Evolutionary conservation across 352 stramenopile genomes (phyloP).

Genomic region (Phytophthora cryptogea): DNA sequence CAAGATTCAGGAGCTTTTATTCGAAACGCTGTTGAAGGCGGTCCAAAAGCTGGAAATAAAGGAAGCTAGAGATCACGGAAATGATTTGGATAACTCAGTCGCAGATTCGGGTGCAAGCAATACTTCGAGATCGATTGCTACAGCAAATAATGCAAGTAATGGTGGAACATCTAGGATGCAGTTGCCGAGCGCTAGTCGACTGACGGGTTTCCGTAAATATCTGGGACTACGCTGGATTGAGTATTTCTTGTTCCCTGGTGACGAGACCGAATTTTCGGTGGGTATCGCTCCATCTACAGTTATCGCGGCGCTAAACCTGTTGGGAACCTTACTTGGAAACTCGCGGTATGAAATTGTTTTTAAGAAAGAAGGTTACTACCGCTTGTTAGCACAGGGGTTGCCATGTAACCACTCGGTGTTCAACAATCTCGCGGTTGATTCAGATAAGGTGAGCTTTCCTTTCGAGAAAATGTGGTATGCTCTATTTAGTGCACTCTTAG

Average conservation of each 20-base stretch:
- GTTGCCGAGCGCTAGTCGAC: constrained; percentile 40
- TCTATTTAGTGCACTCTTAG: constrained; percentile 67
- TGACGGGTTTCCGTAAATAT: constrained; percentile 67
- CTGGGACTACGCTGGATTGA: constrained; percentile 67
- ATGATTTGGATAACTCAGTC: constrained; percentile 20
- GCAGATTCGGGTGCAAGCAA: constrained; percentile 5
- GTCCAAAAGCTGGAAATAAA: constrained; percentile 80
- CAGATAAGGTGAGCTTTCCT: constrained; percentile 35
- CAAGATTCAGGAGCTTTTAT: constrained; percentile 60
- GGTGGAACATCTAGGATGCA: constrained; percentile 46
- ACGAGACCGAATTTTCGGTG: constrained; percentile 35
- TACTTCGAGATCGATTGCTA: constrained; percentile 1
- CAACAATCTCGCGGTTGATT: constrained; percentile 7
- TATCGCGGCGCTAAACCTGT: constrained; percentile 52
- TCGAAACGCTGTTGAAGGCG: constrained; percentile 67
- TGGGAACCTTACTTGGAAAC: constrained; percentile 50
- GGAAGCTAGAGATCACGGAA: constrained; percentile 54
- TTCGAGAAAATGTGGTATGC: constrained; percentile 78
- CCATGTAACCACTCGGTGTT: constrained; percentile 48
- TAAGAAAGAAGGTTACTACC: constrained; percentile 74
- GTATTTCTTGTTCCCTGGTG: constrained; percentile 60
- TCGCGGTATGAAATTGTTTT: constrained; percentile 58
- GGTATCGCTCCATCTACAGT: constrained; percentile 53
- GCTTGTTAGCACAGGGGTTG: constrained; percentile 60
- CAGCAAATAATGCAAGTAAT: constrained; percentile 10